Evolutionary conservation across 179 eudicot species (phyloP), one percentile per base, ranked within the genome.

Genomic region (Nepenthes alata): DNA sequence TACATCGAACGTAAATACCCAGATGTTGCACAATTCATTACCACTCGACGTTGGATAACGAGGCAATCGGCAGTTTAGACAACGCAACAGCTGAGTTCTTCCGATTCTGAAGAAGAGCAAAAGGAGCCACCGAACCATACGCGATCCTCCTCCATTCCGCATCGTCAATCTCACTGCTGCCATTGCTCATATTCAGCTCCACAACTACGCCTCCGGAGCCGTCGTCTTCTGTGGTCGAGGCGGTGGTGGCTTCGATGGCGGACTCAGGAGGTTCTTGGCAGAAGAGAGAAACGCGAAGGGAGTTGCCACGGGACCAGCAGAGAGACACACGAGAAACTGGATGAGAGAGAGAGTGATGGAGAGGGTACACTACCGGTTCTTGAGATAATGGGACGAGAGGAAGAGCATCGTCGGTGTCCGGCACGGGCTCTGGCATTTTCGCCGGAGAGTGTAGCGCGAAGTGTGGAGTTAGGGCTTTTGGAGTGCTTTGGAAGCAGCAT

Each of bases 271-370:
- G 57, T 15, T 74, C 64, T 41, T 51, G 52, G 50, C 75, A 35
- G 71, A 89, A 66, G 61, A 87, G 77, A 3, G 98, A 74, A 52
- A 93, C 84, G 47, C 90, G 93, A 63, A 93, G 93, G 55, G 85
- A 66, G 83, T 83, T 89, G 44, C 98, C 98, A 44, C 84, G 95
- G 35, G 85, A 78, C 96, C 96, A 91, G 65, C 72, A 74, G 70
- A 93, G 58, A 54, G 98, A 81, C 75, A 85, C 67, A 67, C 90
- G 93, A 12, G 87, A 74, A 55, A 77, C 73, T 3, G 98, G 91
- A 16, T 81, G 72, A 34, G 79, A 63, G 60, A 86, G 79, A 66
- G 81, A 73, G 74, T 85, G 95, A 76, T 66, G 83, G 60, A 91
- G 70, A 37, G 88, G 83, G 80, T 80, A 41, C 45, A 2, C 45